Evolutionary conservation across 768 basidiomycete species (phyloP), one percentile per base, ranked within the genome.

Genomic region (Hirschioporus abietinus): DNA sequence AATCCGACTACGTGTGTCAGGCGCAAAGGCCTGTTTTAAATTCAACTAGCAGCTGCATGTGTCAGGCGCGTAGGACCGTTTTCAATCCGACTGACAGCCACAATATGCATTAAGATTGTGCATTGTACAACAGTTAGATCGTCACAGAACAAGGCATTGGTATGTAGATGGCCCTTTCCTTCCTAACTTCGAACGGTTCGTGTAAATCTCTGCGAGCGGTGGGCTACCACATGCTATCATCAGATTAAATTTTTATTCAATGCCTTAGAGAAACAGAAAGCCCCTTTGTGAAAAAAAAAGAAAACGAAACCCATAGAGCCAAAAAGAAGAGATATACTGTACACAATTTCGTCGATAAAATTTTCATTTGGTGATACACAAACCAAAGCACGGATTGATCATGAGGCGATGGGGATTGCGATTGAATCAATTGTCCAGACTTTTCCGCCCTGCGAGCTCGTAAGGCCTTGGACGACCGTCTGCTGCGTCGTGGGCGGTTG

Each of bases 401-500:
- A 52, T 15, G 42, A 52, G 42, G 15, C 1, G 12, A 20, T 52
- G 42, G 60, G 60, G 30, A 61, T 34, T 17, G 60, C 20, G 30
- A 61, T 61, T 34, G 24, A 25, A 25, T 25, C 60, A 15, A 61
- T 61, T 12, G 24, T 5, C 60, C 60, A 61, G 23, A 24, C 23
- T 34, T 61, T 61, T 61, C 60, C 60, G 30, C 60, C 60, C 15
- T 61, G 6, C 60, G 30, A 61, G 60, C 60, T 61, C 23, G 10
- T 61, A 4, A 61, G 30, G 24, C 60, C 60, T 17, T 25, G 30
- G 5, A 61, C 23, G 60, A 61, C 60, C 23, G 60, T 61, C 12
- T 52, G 42, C 42, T 52, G 4, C 12, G 42, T 52, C 5, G 42
- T 52, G 6, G 42, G 42, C 3, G 42, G 42, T 10, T 52, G 42